Percentiles rank a stretch among this genome's conserved stretches.
phyloP scores from a whole-genome alignment of 768 basidiomycete genomes.

The Pulveroboletus sp. region DNA sequence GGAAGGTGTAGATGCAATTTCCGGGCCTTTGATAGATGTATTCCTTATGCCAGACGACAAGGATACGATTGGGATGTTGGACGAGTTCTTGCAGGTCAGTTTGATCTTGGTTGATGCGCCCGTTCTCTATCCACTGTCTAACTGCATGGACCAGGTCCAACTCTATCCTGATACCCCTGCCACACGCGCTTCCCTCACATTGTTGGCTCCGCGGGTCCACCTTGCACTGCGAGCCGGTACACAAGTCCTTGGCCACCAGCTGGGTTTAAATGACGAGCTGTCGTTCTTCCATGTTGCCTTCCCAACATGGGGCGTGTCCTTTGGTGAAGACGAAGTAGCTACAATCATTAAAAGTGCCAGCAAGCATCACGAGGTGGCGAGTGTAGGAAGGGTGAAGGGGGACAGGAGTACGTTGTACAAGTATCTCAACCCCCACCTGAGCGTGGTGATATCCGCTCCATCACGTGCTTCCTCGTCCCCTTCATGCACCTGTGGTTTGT shows the following conservation, averaged over 20 bases:
- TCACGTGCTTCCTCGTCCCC: slow-evolving; percentile 9
- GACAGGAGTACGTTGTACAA: slow-evolving; percentile 90
- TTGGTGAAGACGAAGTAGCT: slow-evolving; percentile 56
- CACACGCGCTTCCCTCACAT: slow-evolving; percentile 41
- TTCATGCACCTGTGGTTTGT: slow-evolving; percentile 50
- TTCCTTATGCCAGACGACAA: slow-evolving; percentile 45
- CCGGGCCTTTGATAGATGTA: slow-evolving; percentile 54
- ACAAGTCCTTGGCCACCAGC: slow-evolving; percentile 55
- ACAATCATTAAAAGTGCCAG: slow-evolving; percentile 43
- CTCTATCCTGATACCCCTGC: slow-evolving; percentile 60
- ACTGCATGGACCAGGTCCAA: slow-evolving; percentile 41
- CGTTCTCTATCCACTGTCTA: neutral
- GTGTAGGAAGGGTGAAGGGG: slow-evolving; percentile 78
- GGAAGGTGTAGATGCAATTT: slow-evolving; percentile 57
- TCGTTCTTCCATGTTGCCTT: slow-evolving; percentile 48
- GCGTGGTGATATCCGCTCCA: slow-evolving; percentile 57
- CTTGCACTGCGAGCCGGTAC: slow-evolving; percentile 52
- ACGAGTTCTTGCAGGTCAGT: slow-evolving; percentile 70
- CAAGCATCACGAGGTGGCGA: slow-evolving; percentile 54
- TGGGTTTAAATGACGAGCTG: slow-evolving; percentile 39
- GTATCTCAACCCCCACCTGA: slow-evolving; percentile 81
- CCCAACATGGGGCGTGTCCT: slow-evolving; percentile 60
- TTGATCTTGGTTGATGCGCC: neutral
- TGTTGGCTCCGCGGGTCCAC: slow-evolving; percentile 43
- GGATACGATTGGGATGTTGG: slow-evolving; percentile 61